A percentile compares a stretch with the other conserved stretches of the same genome.
These are phyloP conservation scores for Apocynum venetum DNA, from an alignment of 257 asterid species.

Conservation along the genomic window DNA sequence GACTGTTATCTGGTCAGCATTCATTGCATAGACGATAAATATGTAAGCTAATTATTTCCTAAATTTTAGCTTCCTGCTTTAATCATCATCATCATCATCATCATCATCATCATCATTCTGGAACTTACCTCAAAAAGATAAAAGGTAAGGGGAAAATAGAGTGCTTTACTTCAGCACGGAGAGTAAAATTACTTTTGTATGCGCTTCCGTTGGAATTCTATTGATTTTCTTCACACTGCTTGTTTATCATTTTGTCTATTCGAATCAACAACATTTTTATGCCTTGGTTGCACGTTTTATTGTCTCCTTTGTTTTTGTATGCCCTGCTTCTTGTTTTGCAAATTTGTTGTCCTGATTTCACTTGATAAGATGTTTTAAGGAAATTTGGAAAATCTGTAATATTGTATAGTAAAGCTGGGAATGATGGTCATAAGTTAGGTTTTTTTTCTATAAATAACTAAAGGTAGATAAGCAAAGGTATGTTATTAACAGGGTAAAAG, in stretches of 20 bases:
- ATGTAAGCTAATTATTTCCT: too few species aligned
- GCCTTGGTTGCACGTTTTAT: neutral
- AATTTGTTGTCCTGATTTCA: neutral
- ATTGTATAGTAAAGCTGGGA: neutral
- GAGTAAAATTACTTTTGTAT: too few species aligned
- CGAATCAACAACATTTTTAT: neutral
- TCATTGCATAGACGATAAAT: too few species aligned
- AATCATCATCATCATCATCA: too few species aligned
- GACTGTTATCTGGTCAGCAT: too few species aligned
- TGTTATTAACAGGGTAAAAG: too few species aligned
- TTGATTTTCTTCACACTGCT: neutral
- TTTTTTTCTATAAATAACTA: neutral
- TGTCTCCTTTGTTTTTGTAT: neutral
- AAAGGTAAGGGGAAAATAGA: too few species aligned
- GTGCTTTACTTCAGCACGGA: too few species aligned
- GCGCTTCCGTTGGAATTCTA: too few species aligned
- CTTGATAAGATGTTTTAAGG: neutral
- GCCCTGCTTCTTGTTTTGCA: neutral
- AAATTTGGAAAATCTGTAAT: neutral
- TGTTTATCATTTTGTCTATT: neutral
- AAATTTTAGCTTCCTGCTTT: too few species aligned
- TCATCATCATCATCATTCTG: too few species aligned
- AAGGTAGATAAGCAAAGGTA: neutral
- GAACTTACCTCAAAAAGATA: too few species aligned
- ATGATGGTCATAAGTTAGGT: neutral